Evolutionary conservation across 345 rosid genomes (phyloP), one percentile per base, ranked within the genome.

Genomic region (rapeseed (Brassica napus)): DNA sequence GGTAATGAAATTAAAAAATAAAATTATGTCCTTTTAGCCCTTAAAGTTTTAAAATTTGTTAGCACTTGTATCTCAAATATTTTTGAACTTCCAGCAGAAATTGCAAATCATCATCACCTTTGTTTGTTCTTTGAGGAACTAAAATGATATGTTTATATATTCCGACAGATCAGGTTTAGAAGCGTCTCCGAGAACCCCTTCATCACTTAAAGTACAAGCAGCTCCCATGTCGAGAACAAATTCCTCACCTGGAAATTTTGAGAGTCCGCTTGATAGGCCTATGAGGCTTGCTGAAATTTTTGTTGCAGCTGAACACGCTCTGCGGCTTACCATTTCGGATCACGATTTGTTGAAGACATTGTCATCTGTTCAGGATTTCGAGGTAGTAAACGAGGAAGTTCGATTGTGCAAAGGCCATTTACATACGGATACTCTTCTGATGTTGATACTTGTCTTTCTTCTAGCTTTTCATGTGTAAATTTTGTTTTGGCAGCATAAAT

Each of bases 241-340:
- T 83, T 95, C 99, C 74, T 89, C 91, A 74, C 94, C 97, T 24
- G 93, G 94, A 73, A 86, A 84, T 78, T 88, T 93, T 74, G 98
- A 93, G 49, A 89, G 92, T 70, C 91, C 94, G 31, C 83, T 89
- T 35, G 94, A 85, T 85, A 87, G 94, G 72, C 99, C 99, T 64
- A 93, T 93, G 99, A 90, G 98, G 81, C 93, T 93, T 74, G 94
- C 98, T 15, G 99, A 95, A 84, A 90, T 95, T 74, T 90, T 87
- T 81, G 97, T 93, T 84, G 98, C 98, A 52, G 91, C 98, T 72
- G 97, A 95, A 83, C 90, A 88, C 83, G 92, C 98, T 82, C 71
- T 95, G 78, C 80, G 67, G 77, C 85, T 78, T 64, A 90, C 96
- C 82, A 89, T 95, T 69, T 90, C 99, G 32, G 89, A 87, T 87